Evolutionary conservation across 2,329 filamentous ascomycete genomes (phyloP).

Genomic region (Aspergillus sp.): DNA sequence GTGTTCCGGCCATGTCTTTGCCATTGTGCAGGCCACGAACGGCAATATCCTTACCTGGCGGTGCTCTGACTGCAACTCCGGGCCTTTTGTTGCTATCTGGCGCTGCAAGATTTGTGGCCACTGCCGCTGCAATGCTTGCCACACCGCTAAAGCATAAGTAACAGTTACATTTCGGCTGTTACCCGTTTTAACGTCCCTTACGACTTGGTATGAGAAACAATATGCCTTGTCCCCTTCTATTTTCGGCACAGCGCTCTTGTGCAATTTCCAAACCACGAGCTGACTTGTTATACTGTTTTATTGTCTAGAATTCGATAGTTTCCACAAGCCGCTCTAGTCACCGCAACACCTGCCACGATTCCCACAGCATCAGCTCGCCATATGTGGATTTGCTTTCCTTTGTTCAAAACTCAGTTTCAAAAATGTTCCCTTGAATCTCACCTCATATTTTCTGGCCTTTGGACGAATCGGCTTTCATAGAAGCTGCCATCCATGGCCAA

Average conservation of each 20-base stretch:
- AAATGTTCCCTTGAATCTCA: conserved; percentile 7
- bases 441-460: background rate
- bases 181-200: conserved; percentile 7
- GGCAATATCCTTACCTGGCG: conserved; percentile 45
- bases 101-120: conserved; percentile 44
- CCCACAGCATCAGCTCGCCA: conserved; percentile 6
- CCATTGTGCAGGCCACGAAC: conserved; percentile 41
- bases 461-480: conserved; percentile 7
- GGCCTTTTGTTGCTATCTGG: conserved; percentile 44
- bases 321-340: conserved; percentile 1
- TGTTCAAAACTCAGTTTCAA: background rate
- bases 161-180: conserved; percentile 15
- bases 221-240: background rate
- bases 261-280: background rate
- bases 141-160: conserved; percentile 34
- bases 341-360: conserved; percentile 10
- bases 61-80: conserved; percentile 44
- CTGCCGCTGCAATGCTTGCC: conserved; percentile 42
- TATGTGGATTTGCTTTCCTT: background rate
- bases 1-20: conserved; percentile 39
- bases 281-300: background rate
- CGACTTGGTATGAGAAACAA: conserved; percentile 9
- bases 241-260: background rate
- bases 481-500: background rate
- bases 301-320: background rate